These are phyloP conservation scores for Pulveroboletus sp. DNA, from an alignment of 1,284 basidiomycete genomes.

Conservation along the genomic window DNA sequence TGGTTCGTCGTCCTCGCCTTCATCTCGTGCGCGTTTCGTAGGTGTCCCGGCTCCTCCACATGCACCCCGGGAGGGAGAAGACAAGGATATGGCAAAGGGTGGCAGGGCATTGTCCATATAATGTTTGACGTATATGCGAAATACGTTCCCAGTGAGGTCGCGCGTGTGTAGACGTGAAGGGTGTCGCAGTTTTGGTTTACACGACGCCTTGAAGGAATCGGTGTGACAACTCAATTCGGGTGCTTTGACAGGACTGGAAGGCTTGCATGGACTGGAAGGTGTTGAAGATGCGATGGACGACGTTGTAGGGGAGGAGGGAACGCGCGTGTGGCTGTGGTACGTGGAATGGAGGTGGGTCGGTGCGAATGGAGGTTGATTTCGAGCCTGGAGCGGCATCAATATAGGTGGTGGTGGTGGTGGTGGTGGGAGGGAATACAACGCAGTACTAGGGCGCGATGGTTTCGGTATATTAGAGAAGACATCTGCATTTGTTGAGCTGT, in stretches of 20 bases:
- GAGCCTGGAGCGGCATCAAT: slow-evolving; percentile 9
- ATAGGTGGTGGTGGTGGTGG: slow-evolving; percentile 18
- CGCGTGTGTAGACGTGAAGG: slow-evolving; percentile 63
- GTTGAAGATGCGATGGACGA: slow-evolving; percentile 31
- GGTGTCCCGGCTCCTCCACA: slow-evolving; percentile 20
- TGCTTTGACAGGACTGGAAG: slow-evolving; percentile 18
- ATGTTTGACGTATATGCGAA: slow-evolving; percentile 73
- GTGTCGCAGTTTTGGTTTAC: slow-evolving; percentile 56
- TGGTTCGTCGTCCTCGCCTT: not conserved
- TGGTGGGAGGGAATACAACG: slow-evolving; percentile 18
- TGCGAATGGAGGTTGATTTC: slow-evolving; percentile 1
- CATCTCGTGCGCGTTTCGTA: slow-evolving; percentile 20
- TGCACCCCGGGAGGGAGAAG: slow-evolving; percentile 5
- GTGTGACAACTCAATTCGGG: slow-evolving; percentile 11
- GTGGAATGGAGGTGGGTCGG: not conserved
- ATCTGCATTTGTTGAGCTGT: not conserved
- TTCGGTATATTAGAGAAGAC: slow-evolving; percentile 14
- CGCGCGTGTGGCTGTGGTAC: not conserved
- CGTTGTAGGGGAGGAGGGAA: slow-evolving; percentile 22
- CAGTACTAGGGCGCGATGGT: not conserved
- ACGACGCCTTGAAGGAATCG: not conserved
- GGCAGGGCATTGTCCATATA: slow-evolving; percentile 61
- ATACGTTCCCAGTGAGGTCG: slow-evolving; percentile 66
- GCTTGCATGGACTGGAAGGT: slow-evolving; percentile 34
- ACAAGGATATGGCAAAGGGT: not conserved